Evolutionary conservation across 2,329 filamentous ascomycete genomes (phyloP).

Genomic region (Colletotrichum chlorophyti): DNA sequence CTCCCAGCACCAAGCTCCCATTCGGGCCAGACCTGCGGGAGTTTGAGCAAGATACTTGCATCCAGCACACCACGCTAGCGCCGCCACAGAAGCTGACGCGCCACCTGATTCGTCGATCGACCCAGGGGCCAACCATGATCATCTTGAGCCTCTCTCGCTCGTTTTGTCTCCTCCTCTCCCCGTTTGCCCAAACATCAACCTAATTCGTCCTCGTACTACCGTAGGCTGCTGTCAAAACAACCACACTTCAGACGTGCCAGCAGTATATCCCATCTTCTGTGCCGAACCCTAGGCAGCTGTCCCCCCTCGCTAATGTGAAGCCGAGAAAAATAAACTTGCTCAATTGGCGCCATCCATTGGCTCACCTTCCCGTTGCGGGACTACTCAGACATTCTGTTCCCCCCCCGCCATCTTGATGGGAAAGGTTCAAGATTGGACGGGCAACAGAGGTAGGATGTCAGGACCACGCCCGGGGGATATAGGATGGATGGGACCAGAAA

Average conservation of each 20-base stretch:
- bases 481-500: background rate
- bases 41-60: slow-evolving; percentile 32
- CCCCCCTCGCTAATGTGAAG: background rate
- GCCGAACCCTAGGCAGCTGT: background rate
- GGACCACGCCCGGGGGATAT: background rate
- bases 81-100: slow-evolving; percentile 12
- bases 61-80: slow-evolving; percentile 21
- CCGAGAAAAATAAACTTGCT: slow-evolving; percentile 31
- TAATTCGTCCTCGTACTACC: too few relatives aligned
- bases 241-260: background rate
- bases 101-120: slow-evolving; percentile 20
- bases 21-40: slow-evolving; percentile 18
- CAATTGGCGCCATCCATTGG: slow-evolving; percentile 32
- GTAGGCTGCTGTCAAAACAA: too few relatives aligned
- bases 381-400: background rate
- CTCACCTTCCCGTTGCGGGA: slow-evolving; percentile 2
- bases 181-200: background rate
- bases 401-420: background rate
- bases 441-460: too few relatives aligned
- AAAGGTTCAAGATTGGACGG: too few relatives aligned
- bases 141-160: slow-evolving; percentile 9
- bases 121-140: background rate
- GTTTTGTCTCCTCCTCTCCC: too few relatives aligned
- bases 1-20: background rate
- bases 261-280: background rate